Base-by-base conservation (phyloP, 2,329 filamentous ascomycete genomes). In the Neopestalotiopsis sp. region DNA sequence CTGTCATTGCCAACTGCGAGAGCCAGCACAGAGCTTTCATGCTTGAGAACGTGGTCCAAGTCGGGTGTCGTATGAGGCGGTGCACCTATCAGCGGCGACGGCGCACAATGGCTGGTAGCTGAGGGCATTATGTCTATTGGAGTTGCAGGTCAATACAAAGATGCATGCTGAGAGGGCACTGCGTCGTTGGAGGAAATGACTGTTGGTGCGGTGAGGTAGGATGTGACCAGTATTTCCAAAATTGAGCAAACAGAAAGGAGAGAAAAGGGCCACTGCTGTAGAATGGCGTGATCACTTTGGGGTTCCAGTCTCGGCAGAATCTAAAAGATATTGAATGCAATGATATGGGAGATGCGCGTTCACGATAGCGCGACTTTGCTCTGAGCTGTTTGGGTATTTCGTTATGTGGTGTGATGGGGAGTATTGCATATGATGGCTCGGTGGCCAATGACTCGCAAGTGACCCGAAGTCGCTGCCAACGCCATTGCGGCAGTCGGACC, bases 1-100 rank as follows among this genome's bases (percentile, higher is more conserved):
- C 91, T 91, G 62, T 92, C 87, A 65, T 93, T 87, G 68, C 94
- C 94, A 30, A 97, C 89, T 4, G 91, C 93, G 68, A 99, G 87
- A 9, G 94, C 90, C 65, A 99, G 89, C 62, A 97, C 92, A 2
- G 92, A 94, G 79, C 90, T 93, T 76, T 90, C 88, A 78, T 95
- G 92, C 76, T 90, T 87, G 71, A 97, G 88, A 73, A 90, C 90
- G 78, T 97, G 94, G 69, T 91, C 83, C 60, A 94, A 86, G 67
- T 89, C 86, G n/a, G 93, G 93, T 5, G 77, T 77, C 38, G 73
- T 75, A 62, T 78, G 77, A 10, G 75, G 76, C 58, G 73, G 71
- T 14, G 75, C 66, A 65, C 78, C 75, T 70, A 74, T 71, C 38
- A 78, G 76, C 30, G 76, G 73, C 45, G 72, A 71, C 3, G 76